Conservation (phyloP, 1,284 basidiomycete species). For the Tilletia setariae region DNA sequence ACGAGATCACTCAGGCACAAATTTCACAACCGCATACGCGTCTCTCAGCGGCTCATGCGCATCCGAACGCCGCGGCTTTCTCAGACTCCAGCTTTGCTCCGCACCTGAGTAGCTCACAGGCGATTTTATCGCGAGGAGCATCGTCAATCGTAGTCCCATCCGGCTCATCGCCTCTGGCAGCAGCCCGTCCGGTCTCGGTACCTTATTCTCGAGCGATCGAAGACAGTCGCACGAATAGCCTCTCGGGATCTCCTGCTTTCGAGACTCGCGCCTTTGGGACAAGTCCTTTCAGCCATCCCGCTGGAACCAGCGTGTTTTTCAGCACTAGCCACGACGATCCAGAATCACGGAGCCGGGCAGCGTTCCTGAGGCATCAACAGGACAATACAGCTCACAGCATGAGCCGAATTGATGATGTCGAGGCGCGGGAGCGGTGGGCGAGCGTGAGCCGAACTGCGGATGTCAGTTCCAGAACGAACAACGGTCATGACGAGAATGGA, state of each 20-base stretch:
- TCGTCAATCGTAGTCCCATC: conserved; percentile 11
- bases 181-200: conserved; percentile 55
- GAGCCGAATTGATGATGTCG: conserved; percentile 27
- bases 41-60: too few species aligned
- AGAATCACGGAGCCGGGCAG: conserved; percentile 26
- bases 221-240: conserved; percentile 54
- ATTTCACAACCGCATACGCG: too few species aligned
- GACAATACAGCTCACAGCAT: conserved; percentile 30
- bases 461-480: conserved; percentile 28
- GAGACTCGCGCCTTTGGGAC: conserved; percentile 40
- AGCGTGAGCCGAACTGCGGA: conserved; percentile 24
- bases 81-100: too few species aligned
- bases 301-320: conserved; percentile 46
- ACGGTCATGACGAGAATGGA: conserved; percentile 28
- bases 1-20: too few species aligned
- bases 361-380: conserved; percentile 24
- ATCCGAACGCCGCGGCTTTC: too few species aligned
- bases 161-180: background rate
- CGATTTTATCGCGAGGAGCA: conserved; percentile 9
- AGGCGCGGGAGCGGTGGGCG: background rate
- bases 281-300: conserved; percentile 51
- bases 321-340: conserved; percentile 38
- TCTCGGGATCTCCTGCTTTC: conserved; percentile 53
- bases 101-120: too few species aligned
- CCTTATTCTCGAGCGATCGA: conserved; percentile 31